Evolutionary conservation across 2,329 filamentous ascomycete genomes (phyloP), one percentile per base, ranked within the genome.

Genomic region (Exophiala dermatitidis): DNA sequence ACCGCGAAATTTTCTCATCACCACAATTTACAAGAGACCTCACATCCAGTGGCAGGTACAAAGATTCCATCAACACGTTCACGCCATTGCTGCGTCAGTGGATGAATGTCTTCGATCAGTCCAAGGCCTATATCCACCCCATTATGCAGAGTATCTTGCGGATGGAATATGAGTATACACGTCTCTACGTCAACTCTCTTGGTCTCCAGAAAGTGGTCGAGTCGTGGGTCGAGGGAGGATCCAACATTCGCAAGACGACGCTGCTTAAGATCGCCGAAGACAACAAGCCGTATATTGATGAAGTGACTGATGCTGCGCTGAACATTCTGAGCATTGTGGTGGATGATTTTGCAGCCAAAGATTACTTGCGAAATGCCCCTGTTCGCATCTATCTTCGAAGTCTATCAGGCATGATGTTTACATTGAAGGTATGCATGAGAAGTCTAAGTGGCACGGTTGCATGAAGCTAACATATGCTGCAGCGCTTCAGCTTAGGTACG

Each of bases 151-250:
- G 90, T 66, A 90, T 97, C 54, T 76, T 98, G 31, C 85, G 83
- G 5, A 96, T 97, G 60, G 93, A 98, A 72, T 96, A 93, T 65
- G 89, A 97, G 38, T 62, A 55, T 34, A 10, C 54, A 70, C 72
- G 72, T 9, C 60, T 96, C 47, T 97, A 97, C 66, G 81, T 96
- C 72, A 96, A 97, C 68, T 95, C 90, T 0, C 77, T 98, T 1
- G 90, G 90, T 1, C 75, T 98, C 1, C 93, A 98, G 71, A 93
- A 93, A 26, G 90, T 97, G 2, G 89, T 97, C 4, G 91, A 96
- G 70, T 59, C 51, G 7, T 59, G 58, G 60, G 58, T 56, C 41
- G 54, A 57, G 32, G 53, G 54, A 34, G 54, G 55, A 9, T 57
- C 55, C n/a, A 61, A 48, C 26, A 56, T 52, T 50, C 54, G 54